Evolutionary conservation across 495 filamentous ascomycete species (phyloP), one percentile per base, ranked within the genome.

Genomic region (Rostrohypoxylon terebratum): DNA sequence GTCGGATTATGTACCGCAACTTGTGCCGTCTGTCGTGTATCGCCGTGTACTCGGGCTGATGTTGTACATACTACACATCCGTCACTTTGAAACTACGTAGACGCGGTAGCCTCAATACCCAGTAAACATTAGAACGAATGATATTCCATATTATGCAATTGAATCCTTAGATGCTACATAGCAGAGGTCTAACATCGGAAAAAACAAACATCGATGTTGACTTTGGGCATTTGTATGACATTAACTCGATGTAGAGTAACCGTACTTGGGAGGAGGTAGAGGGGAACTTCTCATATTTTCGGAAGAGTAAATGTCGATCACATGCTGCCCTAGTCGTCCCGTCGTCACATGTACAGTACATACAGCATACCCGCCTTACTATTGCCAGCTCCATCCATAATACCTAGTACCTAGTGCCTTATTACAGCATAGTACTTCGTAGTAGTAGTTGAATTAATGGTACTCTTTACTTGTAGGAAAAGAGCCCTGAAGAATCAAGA

Each of bases 1-100:
- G 40, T 69, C 57, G 59, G 28, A 38, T 53, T 38, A 63, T 28
- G 47, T 69, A 63, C 55, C 45, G 55, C 51, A 60, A 54, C 25
- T 40, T 40, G 51, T 8, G 63, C 47, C 51, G 53, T 42, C 57
- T 8, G 34, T 11, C 31, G 10, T 10, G 21, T 62, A 36, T 20
- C 4, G 42, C 42, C 4, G 18, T 45, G 42, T 45, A 45, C 13
- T 45, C 8, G 42, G 42, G 40, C 40, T 44, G 40, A 45, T 45
- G n/a, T 45, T 45, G 10, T 20, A 45, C 16, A 7, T 18, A 45
- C 9, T 20, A 45, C 16, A 7, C 18, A 45, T 20, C 18, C 42
- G 16, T 45, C 16, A 16, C 8, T 20, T 45, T 13, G 16, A 45
- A 18, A 45, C 16, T 18, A n/a, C n/a, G n/a, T n/a, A 42, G 38